Evolutionary conservation across 305 asterid genomes (phyloP), one percentile per base, ranked within the genome.

Genomic region (Fraxinus xanthoxyloides): DNA sequence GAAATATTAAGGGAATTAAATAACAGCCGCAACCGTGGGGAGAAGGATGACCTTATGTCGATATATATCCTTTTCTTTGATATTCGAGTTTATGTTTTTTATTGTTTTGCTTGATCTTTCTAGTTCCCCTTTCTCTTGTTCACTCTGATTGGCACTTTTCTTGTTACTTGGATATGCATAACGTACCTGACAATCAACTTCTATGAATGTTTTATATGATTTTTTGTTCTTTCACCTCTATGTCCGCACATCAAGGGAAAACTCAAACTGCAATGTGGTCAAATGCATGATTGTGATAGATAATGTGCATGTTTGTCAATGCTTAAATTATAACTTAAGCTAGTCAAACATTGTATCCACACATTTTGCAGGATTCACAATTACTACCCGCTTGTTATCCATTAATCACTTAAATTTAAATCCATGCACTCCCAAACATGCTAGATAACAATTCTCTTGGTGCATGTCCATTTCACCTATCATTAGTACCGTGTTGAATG

Each of bases 21-120:
- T 84, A 93, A 90, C 89, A 93, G 99, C 87, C 93, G 97, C 67
- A 90, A 90, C 84, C 97, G 98, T 79, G 99, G 99, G 81, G 99
- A 95, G 84, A 94, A 93, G 89, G 97, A 83, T 34, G 69, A 61
- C 26, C 85, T 73, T 69, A 89, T 94, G 97, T 88, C 91, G 75
- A 92, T 90, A 24, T 86, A 95, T 95, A 93, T 95, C 98, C 98
- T 95, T 43, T 81, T 63, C 32, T 61, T 75, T 3, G 5, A 36
- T 19, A 17, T 35, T 24, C 24, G 30, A 69, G 79, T 79, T 61
- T 63, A 79, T 8, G 21, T 15, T 35, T 79, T 76, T 72, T 36
- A 34, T 77, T 74, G 26, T 26, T 77, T 51, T n/a, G 81, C 43
- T 31, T 46, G 9, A 3, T 40, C 79, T 73, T 81, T 74, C 76